phyloP scores from a whole-genome alignment of 2,329 filamentous ascomycete genomes.

The Fusarium pseudonygamai region DNA sequence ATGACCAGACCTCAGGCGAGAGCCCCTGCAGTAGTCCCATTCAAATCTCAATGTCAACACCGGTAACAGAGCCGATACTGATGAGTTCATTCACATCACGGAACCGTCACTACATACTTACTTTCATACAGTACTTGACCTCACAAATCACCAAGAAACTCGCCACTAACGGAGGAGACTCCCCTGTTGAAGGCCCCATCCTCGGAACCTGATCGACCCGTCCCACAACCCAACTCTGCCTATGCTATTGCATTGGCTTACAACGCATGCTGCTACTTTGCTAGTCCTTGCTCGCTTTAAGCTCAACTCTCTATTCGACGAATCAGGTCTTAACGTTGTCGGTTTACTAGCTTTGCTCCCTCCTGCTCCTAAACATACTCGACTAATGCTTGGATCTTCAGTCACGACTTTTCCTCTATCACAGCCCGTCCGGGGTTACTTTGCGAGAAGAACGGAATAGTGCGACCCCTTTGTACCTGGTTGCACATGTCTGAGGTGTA shows the following conservation, averaged over 20 bases:
- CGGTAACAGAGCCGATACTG: neutral
- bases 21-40: constrained; percentile 11
- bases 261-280: constrained; percentile 7
- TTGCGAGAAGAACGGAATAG: neutral
- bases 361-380: neutral
- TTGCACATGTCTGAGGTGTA: neutral
- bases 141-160: constrained; percentile 23
- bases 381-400: constrained; percentile 16
- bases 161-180: constrained; percentile 1
- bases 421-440: constrained; percentile 5
- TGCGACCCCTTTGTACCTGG: neutral
- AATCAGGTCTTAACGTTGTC: constrained; percentile 14
- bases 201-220: constrained; percentile 14
- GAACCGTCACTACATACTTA: neutral
- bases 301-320: constrained; percentile 1
- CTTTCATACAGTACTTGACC: neutral
- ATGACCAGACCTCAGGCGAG: neutral
- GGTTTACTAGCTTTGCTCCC: constrained; percentile 4
- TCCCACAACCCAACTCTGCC: constrained; percentile 5
- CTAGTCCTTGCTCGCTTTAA: constrained; percentile 23
- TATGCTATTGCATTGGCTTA: constrained; percentile 26
- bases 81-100: constrained; percentile 2
- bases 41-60: neutral
- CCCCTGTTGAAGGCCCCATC: constrained; percentile 7
- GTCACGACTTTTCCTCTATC: neutral